A percentile compares a stretch with the other conserved stretches of the same genome.
These are phyloP conservation scores for Penicillium sp. DNA, from an alignment of 2,329 filamentous ascomycete genomes.

Conservation along the genomic window DNA sequence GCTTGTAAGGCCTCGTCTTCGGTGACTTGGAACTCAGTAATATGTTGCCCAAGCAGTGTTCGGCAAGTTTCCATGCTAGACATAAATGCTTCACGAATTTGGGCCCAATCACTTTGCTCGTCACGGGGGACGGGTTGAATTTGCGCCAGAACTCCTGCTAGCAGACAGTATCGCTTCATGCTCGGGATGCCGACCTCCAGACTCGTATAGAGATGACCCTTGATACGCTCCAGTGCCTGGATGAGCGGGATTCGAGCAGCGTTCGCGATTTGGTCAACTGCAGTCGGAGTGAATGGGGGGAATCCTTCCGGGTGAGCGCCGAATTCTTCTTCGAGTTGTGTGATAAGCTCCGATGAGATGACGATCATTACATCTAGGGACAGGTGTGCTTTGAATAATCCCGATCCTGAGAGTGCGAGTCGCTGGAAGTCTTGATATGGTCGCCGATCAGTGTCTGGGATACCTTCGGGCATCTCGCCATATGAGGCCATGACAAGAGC, in stretches of 20 bases:
- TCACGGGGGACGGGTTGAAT: conserved; percentile 1
- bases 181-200: conserved; percentile 15
- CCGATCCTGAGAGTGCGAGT: conserved; percentile 13
- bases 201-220: conserved; percentile 8
- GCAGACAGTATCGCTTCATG: conserved; percentile 16
- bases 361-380: conserved; percentile 16
- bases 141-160: conserved; percentile 13
- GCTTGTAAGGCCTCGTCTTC: not conserved
- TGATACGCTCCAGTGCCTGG: conserved; percentile 8
- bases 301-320: not conserved
- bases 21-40: not conserved
- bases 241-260: conserved; percentile 8
- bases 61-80: conserved; percentile 12
- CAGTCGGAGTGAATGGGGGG: not conserved
- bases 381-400: conserved; percentile 15
- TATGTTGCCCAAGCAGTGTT: conserved; percentile 8
- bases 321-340: conserved; percentile 18
- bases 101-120: not conserved
- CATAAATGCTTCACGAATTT: conserved; percentile 10
- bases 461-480: not conserved
- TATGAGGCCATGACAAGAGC: conserved; percentile 14
- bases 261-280: conserved; percentile 5
- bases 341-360: conserved; percentile 15
- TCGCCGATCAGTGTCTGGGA: not conserved
- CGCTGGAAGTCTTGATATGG: conserved; percentile 16